Evolutionary conservation across 768 basidiomycete species (phyloP), one percentile per base, ranked within the genome.

Genomic region (Trametes villosa): DNA sequence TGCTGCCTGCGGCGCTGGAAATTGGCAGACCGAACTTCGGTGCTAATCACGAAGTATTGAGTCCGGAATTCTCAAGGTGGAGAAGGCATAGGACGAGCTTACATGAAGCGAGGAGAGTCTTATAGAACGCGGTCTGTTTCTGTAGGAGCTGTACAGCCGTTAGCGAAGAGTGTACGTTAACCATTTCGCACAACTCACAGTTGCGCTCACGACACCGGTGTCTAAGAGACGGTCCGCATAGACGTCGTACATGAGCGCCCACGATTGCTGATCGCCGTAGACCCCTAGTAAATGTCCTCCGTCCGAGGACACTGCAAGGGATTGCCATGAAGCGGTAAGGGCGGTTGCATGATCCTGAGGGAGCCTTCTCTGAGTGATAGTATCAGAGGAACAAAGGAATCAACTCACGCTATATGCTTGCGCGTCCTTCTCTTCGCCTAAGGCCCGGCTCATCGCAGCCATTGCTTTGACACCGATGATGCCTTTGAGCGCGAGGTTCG

Each of bases 401-500:
- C 31, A 36, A 45, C 66, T 22, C 47, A 65, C 67, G 12, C 57
- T 52, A 24, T 57, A 68, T 22, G 29, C 22, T 17, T 64, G 47
- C 6, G 59, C 60, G 40, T 66, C 63, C 22, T 42, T 29, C 15
- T 44, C 38, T 30, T 60, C 26, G 11, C 59, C 58, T 17, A 65
- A 6, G 2, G 55, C 67, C 1, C 54, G 30, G 22, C 63, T 60
- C 15, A 68, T 68, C 48, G 64, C 61, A 1, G 65, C 56, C 67
- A 68, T 68, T 2, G 67, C 63, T 34, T 66, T 45, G 24, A 68
- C 55, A 9, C 57, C 67, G 12, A 68, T 68, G 54, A 68, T 68
- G 4, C 67, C 67, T 42, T 68, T 68, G 50, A 68, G 54, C 0
- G 61, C 63, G 8, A 68, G 56, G 50, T 68, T 68, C 18, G 65